Percentiles rank a stretch among this genome's conserved stretches.
These are phyloP conservation scores for Diaporthe batatas DNA, from an alignment of 2,329 filamentous ascomycete genomes.

Conservation along the genomic window DNA sequence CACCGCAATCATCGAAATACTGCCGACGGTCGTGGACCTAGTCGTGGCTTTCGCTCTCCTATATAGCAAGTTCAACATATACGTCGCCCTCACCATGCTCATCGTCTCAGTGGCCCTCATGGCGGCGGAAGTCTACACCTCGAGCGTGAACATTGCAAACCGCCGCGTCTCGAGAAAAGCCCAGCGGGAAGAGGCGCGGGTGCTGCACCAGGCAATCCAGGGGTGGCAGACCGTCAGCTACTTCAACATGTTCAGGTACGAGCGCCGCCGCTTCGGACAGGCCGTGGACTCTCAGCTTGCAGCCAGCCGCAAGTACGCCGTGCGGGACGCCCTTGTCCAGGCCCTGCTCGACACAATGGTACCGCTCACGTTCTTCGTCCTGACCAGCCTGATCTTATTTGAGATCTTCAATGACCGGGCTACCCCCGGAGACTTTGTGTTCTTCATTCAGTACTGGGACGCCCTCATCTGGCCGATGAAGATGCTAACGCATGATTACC, in stretches of 20 bases:
- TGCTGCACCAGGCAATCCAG: conserved; percentile 69
- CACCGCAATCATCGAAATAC: conserved; percentile 69
- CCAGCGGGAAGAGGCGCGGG: conserved; percentile 62
- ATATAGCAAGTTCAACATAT: conserved; percentile 76
- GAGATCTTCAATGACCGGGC: conserved; percentile 1
- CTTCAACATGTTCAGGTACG: conserved; percentile 44
- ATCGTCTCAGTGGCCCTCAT: conserved; percentile 97
- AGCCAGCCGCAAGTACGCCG: neutral
- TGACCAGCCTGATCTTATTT: neutral
- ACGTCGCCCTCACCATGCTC: conserved; percentile 88
- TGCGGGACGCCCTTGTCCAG: conserved; percentile 19
- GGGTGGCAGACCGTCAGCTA: conserved; percentile 71
- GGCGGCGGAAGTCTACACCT: conserved; percentile 49
- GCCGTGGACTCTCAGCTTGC: conserved; percentile 47
- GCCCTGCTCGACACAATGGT: neutral
- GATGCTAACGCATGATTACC: conserved; percentile 15
- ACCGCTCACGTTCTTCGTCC: conserved; percentile 15
- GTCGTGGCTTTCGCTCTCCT: conserved; percentile 71
- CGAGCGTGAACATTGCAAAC: conserved; percentile 55
- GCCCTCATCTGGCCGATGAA: conserved; percentile 31
- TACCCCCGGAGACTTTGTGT: conserved; percentile 34
- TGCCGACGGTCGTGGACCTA: conserved; percentile 74
- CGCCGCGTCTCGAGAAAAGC: conserved; percentile 55
- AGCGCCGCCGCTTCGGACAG: conserved; percentile 47
- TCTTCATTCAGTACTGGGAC: conserved; percentile 37